A percentile compares a stretch with the other conserved stretches of the same genome.
Evolutionary conservation across 495 filamentous ascomycete species (phyloP).

Genomic region (Trichocladium uniseriatum): DNA sequence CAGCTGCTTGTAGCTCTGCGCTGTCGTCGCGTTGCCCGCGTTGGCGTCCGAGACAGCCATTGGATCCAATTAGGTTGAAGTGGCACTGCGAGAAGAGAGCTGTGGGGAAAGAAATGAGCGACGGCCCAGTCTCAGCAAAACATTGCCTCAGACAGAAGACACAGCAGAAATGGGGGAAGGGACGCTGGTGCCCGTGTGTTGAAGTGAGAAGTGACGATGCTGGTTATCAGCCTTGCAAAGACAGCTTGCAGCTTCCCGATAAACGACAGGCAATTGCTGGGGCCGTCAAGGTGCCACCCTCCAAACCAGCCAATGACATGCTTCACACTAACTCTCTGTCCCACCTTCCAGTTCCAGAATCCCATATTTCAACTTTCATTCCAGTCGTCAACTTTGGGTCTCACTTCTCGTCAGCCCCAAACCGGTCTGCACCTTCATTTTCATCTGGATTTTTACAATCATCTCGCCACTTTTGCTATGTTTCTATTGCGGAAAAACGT

Average conservation of each 20-base stretch:
- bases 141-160: slow-evolving; percentile 3
- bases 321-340: no score
- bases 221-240: slow-evolving; percentile 10
- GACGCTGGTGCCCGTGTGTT: neutral
- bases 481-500: no score
- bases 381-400: slow-evolving; percentile 1
- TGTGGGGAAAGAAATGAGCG: neutral
- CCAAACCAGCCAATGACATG: slow-evolving; percentile 11
- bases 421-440: no score
- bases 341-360: neutral
- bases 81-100: neutral
- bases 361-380: neutral
- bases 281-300: slow-evolving; percentile 8
- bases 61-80: neutral
- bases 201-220: slow-evolving; percentile 13
- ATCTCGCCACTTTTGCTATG: no score
- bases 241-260: slow-evolving; percentile 13
- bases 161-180: neutral
- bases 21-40: slow-evolving; percentile 19
- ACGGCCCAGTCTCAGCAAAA: neutral
- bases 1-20: slow-evolving; percentile 64
- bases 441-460: no score
- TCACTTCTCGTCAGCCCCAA: neutral
- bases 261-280: no score
- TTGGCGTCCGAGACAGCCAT: slow-evolving; percentile 22